phyloP scores from a whole-genome alignment of 805 yeast species.

The Metschnikowia cubensis region DNA sequence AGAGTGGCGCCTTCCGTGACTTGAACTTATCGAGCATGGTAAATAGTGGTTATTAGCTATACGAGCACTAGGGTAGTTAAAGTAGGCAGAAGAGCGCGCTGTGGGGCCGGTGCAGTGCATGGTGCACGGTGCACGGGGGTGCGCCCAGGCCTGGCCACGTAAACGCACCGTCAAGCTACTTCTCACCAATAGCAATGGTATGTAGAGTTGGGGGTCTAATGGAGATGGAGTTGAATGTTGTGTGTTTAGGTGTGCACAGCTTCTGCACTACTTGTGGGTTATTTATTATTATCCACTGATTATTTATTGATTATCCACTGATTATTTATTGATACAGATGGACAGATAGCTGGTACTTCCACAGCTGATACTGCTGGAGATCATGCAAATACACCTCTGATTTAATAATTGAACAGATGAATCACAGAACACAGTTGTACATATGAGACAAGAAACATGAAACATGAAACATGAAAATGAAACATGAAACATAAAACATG shows the following conservation, averaged over 20 bases:
- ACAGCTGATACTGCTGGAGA: not conserved
- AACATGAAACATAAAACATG: too few relatives aligned
- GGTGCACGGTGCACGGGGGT: slow-evolving; percentile 11
- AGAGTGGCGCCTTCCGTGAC: slow-evolving; percentile 40
- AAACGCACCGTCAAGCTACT: not conserved
- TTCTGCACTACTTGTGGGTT: too few relatives aligned
- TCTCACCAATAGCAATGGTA: slow-evolving; percentile 12
- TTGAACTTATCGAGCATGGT: slow-evolving; percentile 36
- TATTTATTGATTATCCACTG: too few relatives aligned
- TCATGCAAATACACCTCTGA: too few relatives aligned
- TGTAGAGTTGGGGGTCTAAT: not conserved
- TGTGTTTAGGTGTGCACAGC: too few relatives aligned
- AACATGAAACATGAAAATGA: too few relatives aligned
- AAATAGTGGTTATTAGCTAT: not conserved
- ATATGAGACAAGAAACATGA: too few relatives aligned
- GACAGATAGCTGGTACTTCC: not conserved
- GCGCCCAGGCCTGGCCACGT: slow-evolving; percentile 10
- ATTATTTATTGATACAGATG: too few relatives aligned
- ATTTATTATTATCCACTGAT: too few relatives aligned
- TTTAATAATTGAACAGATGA: too few relatives aligned
- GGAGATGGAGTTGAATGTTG: too few relatives aligned
- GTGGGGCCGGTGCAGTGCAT: not conserved
- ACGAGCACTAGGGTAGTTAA: not conserved
- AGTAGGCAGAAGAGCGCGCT: not conserved
- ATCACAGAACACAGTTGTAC: too few relatives aligned